Evolutionary conservation across 768 basidiomycete species (phyloP), one percentile per base, ranked within the genome.

Genomic region (Dioszegia aurantiaca): DNA sequence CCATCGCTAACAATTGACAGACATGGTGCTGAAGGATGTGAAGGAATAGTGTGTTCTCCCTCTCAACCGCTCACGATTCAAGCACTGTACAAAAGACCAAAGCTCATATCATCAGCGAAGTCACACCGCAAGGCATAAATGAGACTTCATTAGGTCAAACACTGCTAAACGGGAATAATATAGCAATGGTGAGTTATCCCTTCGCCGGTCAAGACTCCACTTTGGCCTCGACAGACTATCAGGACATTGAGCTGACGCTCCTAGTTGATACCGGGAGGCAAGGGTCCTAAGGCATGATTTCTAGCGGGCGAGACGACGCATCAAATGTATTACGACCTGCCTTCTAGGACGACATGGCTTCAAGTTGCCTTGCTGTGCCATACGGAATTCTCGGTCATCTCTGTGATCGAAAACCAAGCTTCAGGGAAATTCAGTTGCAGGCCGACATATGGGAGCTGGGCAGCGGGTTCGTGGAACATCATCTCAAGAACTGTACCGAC

Each of bases 151-250:
- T 97, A 11, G 84, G 86, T 1, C 90, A 95, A 46, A 76, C 74
- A 24, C 55, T 76, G 41, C 43, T 76, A 43, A 76, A 76, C 40
- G 74, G 74, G 5, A 67, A 67, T 27, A 72, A 94, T 64, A 97
- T 99, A 45, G 94, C 91, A 73, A 94, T 97, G 86, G 92, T 90
- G 65, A 56, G 86, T 43, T n/a, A n/a, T n/a, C n/a, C n/a, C n/a
- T n/a, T n/a, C n/a, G n/a, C n/a, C n/a, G n/a, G n/a, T n/a, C n/a
- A n/a, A n/a, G n/a, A n/a, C n/a, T n/a, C n/a, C n/a, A n/a, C n/a
- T n/a, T n/a, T n/a, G n/a, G n/a, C n/a, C n/a, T n/a, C n/a, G n/a
- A n/a, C n/a, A n/a, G n/a, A n/a, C n/a, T n/a, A n/a, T n/a, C n/a
- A n/a, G n/a, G n/a, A n/a, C n/a, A 33, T 6, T 14, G 11, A 16